phyloP scores from a whole-genome alignment of 2,329 filamentous ascomycete species.

The Aureobasidium leucospermi region DNA sequence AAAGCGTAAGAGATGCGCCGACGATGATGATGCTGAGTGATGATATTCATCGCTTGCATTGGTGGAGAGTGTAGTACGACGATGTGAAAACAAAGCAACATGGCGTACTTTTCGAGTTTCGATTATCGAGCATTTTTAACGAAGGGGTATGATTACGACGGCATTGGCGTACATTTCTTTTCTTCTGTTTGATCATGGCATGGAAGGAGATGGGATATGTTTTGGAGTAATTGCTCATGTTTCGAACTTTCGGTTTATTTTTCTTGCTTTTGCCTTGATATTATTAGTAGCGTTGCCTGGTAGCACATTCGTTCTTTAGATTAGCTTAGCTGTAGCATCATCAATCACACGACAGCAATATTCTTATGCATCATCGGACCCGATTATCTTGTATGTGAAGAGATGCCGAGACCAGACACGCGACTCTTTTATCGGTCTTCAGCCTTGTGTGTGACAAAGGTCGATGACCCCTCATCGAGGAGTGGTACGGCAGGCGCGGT shows the following conservation, averaged over 20 bases:
- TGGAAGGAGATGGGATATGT: slow-evolving; percentile 1
- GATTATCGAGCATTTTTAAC: background rate
- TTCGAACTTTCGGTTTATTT: background rate
- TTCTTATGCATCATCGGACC: background rate
- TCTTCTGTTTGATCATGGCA: background rate
- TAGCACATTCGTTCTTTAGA: slow-evolving; percentile 2
- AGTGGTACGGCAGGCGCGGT: background rate
- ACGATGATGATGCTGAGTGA: background rate
- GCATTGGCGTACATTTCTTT: background rate
- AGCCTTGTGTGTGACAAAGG: background rate
- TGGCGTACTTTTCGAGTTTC: background rate
- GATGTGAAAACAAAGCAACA: background rate
- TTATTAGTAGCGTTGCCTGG: background rate
- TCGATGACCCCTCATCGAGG: background rate
- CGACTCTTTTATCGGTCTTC: background rate
- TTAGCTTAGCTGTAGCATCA: slow-evolving; percentile 2
- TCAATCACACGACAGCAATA: background rate
- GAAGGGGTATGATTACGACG: slow-evolving; percentile 7
- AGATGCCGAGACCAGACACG: background rate
- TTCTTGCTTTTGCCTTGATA: background rate
- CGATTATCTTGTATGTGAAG: background rate
- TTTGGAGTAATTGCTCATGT: background rate
- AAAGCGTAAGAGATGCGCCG: slow-evolving; percentile 1
- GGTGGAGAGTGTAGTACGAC: background rate
- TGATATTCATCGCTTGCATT: too few species aligned